Base-by-base conservation (phyloP, 129 eudicot species). In the Escallonia rubra region DNA sequence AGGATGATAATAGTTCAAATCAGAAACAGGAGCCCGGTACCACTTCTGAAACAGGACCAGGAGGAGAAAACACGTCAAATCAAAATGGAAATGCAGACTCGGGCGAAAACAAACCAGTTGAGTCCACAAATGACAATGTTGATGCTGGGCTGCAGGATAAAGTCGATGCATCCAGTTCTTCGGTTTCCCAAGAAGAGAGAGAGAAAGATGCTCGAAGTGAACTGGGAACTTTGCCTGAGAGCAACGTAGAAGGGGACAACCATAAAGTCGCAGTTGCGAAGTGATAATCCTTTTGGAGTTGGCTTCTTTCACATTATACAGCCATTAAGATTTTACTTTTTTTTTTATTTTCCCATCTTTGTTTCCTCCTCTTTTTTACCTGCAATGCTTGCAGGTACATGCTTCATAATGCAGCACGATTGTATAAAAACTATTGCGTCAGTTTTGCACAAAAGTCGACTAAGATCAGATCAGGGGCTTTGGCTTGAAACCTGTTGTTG, bases 141-240 rank as follows among this genome's bases (percentile, higher is more conserved):
- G 23, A 54, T 11, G 59, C 4, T 54, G 59, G 14, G 59, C 13
- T 3, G 14, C 23, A 54, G 34, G 59, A 54, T 7, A 54, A 13
- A 3, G 59, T 11, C 4, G 59, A 54, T 54, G 13, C 59, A n/a
- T 54, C 59, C 34, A n/a, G 23, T 13, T 54, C 59, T 12, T 54
- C 59, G 23, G 41, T 80, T 72, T 77, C 82, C 11, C 76, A 76
- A 78, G 89, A 80, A 38, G 84, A 70, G 69, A 86, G 75, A 62
- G 84, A 70, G 69, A 86, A 77, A 62, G 88, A 79, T 38, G 74
- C 81, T 63, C 80, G 79, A 42, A 71, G 77, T 1, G 83, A 86
- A 66, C 57, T 82, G 40, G 83, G 47, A 53, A 80, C 86, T 7
- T 73, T 86, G 65, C 88, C 84, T 13, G 72, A 77, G 39, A 57